These are phyloP conservation scores for Penicillium freii DNA, from an alignment of 2,329 filamentous ascomycete species.

Conservation along the genomic window DNA sequence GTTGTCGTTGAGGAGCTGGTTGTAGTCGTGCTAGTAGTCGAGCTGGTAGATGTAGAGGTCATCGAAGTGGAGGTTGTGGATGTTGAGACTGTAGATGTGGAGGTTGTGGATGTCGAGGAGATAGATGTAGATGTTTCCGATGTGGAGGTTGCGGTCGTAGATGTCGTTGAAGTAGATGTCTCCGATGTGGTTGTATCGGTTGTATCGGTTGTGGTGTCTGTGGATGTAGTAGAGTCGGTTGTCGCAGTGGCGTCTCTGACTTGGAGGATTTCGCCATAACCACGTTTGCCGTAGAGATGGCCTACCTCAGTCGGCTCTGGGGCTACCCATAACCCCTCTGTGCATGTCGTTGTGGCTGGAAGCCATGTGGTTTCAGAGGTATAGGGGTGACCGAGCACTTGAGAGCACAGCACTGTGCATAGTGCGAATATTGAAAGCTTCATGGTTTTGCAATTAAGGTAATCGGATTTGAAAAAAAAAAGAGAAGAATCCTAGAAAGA, in stretches of 20 bases:
- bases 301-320: background rate
- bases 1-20: conserved; percentile 2
- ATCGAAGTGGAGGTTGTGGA: background rate
- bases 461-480: background rate
- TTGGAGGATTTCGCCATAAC: background rate
- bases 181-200: background rate
- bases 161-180: conserved; percentile 1
- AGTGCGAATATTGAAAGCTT: background rate
- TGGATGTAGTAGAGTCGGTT: background rate
- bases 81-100: background rate
- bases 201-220: background rate
- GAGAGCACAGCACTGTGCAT: background rate
- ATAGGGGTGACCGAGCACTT: conserved; percentile 3
- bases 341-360: background rate
- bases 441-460: background rate
- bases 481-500: background rate
- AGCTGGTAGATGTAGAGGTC: background rate
- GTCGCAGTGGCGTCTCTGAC: background rate
- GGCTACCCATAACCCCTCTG: too few species aligned
- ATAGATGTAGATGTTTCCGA: conserved; percentile 1
- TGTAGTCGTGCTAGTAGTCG: background rate
- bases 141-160: background rate
- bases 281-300: background rate
- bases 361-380: background rate
- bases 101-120: background rate